Evolutionary conservation across 78 protist genomes (phyloP).

Genomic region (Dictyostelium intermedium): DNA sequence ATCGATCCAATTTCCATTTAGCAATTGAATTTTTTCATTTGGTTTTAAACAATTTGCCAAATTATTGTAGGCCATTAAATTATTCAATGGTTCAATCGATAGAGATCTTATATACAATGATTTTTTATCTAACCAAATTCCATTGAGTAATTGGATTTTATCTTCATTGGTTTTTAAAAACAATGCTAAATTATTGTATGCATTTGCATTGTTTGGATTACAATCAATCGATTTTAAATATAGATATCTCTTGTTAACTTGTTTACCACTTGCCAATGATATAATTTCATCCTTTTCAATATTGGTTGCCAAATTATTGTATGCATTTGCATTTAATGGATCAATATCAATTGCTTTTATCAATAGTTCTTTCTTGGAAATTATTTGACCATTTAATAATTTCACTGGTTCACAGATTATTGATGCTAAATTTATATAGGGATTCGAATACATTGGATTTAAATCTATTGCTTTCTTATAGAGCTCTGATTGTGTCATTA

Average conservation of each 20-base stretch:
- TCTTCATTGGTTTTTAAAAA: not conserved
- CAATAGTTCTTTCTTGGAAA: not conserved
- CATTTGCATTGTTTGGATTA: not conserved
- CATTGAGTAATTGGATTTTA: not conserved
- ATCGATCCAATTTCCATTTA: not conserved
- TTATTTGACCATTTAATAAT: not conserved
- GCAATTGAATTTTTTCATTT: not conserved
- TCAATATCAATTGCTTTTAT: not conserved
- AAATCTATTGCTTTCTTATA: slow-evolving; percentile 2
- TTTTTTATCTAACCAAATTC: not conserved
- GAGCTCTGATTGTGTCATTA: not conserved
- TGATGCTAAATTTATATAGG: not conserved
- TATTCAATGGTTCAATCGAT: not conserved
- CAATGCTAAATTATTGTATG: not conserved
- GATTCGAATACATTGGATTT: slow-evolving; percentile 1
- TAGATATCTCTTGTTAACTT: not conserved
- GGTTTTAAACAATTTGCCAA: not conserved
- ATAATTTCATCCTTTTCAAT: not conserved
- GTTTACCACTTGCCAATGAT: not conserved
- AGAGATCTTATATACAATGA: not conserved
- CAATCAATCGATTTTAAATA: not conserved
- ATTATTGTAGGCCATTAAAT: slow-evolving; percentile 11
- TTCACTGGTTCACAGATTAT: not conserved
- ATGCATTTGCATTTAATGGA: not conserved
- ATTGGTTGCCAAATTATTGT: not conserved